A percentile compares a stretch with the other conserved stretches of the same genome.
phyloP scores from a whole-genome alignment of 768 basidiomycete genomes.

The Macrolepiota fuliginosa region DNA sequence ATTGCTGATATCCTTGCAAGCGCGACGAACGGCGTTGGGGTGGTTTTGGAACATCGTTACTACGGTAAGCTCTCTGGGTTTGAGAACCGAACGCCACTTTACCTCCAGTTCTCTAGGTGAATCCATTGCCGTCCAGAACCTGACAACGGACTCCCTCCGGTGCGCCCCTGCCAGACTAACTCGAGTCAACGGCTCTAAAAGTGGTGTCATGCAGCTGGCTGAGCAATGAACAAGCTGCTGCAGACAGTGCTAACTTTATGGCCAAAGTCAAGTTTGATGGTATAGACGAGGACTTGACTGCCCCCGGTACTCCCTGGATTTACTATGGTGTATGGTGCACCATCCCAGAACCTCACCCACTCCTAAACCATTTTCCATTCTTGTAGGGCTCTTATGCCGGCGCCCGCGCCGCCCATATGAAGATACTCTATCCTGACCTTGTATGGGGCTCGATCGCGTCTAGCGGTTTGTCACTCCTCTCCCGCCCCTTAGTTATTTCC shows the following conservation, averaged over 20 bases:
- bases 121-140: constrained; percentile 17
- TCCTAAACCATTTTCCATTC: not conserved
- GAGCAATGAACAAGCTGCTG: constrained; percentile 84
- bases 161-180: not conserved
- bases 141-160: constrained; percentile 19
- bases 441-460: constrained; percentile 89
- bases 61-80: constrained; percentile 50
- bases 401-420: constrained; percentile 91
- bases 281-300: constrained; percentile 67
- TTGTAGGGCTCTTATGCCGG: constrained; percentile 85
- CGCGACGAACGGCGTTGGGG: constrained; percentile 83
- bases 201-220: constrained; percentile 59
- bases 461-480: constrained; percentile 50
- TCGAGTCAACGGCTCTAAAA: not conserved
- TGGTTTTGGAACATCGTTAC: constrained; percentile 92
- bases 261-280: constrained; percentile 70
- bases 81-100: not conserved
- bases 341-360: not conserved
- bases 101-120: constrained; percentile 5
- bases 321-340: constrained; percentile 77
- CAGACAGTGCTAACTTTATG: constrained; percentile 94
- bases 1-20: constrained; percentile 84
- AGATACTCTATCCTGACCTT: constrained; percentile 81
- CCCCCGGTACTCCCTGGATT: constrained; percentile 80
- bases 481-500: not conserved